Base-by-base conservation (phyloP, 495 filamentous ascomycete genomes). In the Neurospora tetrasperma region DNA sequence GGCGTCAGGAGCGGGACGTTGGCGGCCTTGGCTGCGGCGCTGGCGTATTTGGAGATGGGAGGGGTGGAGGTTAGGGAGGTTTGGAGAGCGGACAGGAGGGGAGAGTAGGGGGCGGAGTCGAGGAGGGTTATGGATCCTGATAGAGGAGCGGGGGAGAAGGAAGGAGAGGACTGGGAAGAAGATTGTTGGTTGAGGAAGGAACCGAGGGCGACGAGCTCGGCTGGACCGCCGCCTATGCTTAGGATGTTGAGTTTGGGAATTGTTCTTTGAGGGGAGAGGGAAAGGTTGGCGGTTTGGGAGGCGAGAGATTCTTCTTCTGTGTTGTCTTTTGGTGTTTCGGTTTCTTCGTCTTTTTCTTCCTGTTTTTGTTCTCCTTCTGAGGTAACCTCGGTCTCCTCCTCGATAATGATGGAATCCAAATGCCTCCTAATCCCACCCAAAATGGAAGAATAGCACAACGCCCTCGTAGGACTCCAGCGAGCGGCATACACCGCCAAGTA, bases 181-280 rank as follows among this genome's bases (percentile, higher is more conserved):
- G 76, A 71, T 40, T 87, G 71, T 69, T 83, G 80, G 72, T 83
- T 82, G 76, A 92, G 82, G 72, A 88, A 88, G 23, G 86, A 91
- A 10, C 86, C 93, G 35, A 95, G 82, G 42, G 91, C 94, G 35
- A 92, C 89, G 43, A 94, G 83, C 82, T 99, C 96, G 16, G 94
- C 94, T 0, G 93, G 93, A 43, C 93, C 94, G 46, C 94, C 96
- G 48, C 96, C 96, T 77, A 98, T 87, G 76, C 89, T 92, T 16
- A 93, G 85, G 7, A 91, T 80, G 69, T 83, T 84, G 6, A 83
- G 75, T 72, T 66, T 73, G 38, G 44, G 59, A 38, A 46, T 40
- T 48, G 40, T 44, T 35, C 38, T n/a, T 39, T 16, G 69, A 27
- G 46, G 5, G n/a, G 73, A 54, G 74, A 73, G 18, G 73, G 48